A percentile compares a stretch with the other conserved stretches of the same genome.
Evolutionary conservation across 768 basidiomycete species (phyloP).

Genomic region (Suillus americanus): DNA sequence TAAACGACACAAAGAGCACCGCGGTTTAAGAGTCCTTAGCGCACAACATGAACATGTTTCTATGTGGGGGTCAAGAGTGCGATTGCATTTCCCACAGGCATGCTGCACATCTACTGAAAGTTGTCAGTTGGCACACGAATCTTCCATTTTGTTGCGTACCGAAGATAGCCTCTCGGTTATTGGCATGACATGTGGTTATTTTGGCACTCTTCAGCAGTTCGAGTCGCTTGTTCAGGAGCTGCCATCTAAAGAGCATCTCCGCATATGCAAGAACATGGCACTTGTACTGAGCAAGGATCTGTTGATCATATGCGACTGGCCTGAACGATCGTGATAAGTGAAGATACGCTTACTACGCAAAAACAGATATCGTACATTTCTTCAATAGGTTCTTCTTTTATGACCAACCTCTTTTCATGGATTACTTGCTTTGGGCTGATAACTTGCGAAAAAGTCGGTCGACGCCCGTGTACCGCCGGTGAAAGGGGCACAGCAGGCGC

Average conservation of each 20-base stretch:
- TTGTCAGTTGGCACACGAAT: conserved; percentile 6
- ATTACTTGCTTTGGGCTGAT: conserved; percentile 27
- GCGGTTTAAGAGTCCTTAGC: conserved; percentile 42
- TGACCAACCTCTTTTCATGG: conserved; percentile 40
- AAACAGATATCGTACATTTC: conserved; percentile 13
- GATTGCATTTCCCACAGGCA: conserved; percentile 46
- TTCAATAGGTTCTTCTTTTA: conserved; percentile 28
- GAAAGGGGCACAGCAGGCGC: conserved; percentile 40
- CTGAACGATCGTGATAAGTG: conserved; percentile 16
- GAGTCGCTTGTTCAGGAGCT: conserved; percentile 64
- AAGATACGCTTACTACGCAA: background rate
- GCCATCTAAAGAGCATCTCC: conserved; percentile 75
- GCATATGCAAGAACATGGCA: conserved; percentile 71
- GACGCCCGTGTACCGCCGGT: conserved; percentile 39
- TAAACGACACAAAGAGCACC: conserved; percentile 73
- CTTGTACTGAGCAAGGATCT: conserved; percentile 43
- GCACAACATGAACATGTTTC: conserved; percentile 45
- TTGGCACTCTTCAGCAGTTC: conserved; percentile 72
- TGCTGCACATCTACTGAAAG: conserved; percentile 44
- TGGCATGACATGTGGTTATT: conserved; percentile 25
- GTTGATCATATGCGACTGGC: conserved; percentile 32
- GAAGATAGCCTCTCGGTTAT: conserved; percentile 38
- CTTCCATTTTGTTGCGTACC: conserved; percentile 11
- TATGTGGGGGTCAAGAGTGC: conserved; percentile 31
- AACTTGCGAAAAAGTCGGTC: conserved; percentile 44